Conservation (phyloP, 176 grass and related monocot genomes). For the Poa annua region DNA sequence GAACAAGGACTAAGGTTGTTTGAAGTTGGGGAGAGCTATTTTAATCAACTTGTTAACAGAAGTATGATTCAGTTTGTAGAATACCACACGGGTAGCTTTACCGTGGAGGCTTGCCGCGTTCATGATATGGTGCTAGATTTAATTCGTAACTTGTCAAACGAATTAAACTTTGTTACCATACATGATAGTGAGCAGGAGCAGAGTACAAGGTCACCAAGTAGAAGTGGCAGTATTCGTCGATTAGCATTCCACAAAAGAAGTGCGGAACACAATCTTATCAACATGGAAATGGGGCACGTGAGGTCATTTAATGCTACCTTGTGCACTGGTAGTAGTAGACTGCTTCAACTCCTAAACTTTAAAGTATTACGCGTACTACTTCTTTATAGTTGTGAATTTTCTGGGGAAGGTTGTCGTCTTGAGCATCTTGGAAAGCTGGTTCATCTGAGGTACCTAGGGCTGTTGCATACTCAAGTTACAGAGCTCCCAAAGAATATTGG, state of each 20-base stretch:
- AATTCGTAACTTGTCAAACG: neutral
- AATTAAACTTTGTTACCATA: neutral
- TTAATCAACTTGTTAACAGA: neutral
- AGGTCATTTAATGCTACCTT: neutral
- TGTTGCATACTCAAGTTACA: neutral
- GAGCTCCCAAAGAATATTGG: no score
- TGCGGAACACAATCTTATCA: neutral
- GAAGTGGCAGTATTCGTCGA: neutral
- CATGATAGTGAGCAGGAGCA: neutral
- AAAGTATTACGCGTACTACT: neutral
- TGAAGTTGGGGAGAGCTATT: neutral
- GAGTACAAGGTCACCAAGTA: neutral
- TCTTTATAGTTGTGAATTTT: neutral
- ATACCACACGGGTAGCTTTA: no score
- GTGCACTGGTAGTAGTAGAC: neutral
- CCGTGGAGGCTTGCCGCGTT: neutral
- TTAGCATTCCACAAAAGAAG: neutral
- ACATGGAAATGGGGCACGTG: neutral
- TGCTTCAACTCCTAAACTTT: neutral
- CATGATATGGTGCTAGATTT: neutral
- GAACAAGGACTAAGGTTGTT: neutral
- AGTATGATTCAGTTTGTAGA: neutral
- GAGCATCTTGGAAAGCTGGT: neutral
- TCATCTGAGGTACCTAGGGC: slow-evolving; percentile 21
- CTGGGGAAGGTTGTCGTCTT: neutral